These are phyloP conservation scores for Chondrostereum purpureum DNA, from an alignment of 1,284 basidiomycete species.

Conservation along the genomic window DNA sequence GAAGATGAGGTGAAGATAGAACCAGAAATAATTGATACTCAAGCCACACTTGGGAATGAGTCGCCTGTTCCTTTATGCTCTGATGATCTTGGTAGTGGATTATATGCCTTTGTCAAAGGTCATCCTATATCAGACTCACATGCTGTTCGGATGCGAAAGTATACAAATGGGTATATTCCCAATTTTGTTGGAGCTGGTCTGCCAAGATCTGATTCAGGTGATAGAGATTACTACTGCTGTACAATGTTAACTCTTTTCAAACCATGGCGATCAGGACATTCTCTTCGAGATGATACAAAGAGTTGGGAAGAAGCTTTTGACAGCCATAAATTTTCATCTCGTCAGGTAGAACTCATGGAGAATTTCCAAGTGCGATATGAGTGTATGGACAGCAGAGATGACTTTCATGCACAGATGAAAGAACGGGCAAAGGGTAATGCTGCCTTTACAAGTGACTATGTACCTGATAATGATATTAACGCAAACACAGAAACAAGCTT, in stretches of 20 bases:
- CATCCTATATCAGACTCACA: too few species aligned
- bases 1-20: too few species aligned
- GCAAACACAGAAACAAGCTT: background rate
- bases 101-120: too few species aligned
- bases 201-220: constrained; percentile 23
- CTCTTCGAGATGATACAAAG: constrained; percentile 15
- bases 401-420: constrained; percentile 20
- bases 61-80: too few species aligned
- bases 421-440: background rate
- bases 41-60: too few species aligned
- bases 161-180: too few species aligned
- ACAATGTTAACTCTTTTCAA: too few species aligned
- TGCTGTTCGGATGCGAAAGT: too few species aligned
- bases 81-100: too few species aligned
- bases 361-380: constrained; percentile 26
- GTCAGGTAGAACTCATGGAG: constrained; percentile 17
- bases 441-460: background rate
- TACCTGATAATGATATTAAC: background rate
- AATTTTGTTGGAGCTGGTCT: constrained; percentile 23
- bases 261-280: constrained; percentile 23
- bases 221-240: constrained; percentile 27
- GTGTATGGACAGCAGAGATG: constrained; percentile 27
- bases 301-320: constrained; percentile 22
- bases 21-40: too few species aligned
- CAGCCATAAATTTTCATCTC: constrained; percentile 8